Evolutionary conservation across 768 basidiomycete genomes (phyloP), one percentile per base, ranked within the genome.

Genomic region (Leccinum subgranulosum): DNA sequence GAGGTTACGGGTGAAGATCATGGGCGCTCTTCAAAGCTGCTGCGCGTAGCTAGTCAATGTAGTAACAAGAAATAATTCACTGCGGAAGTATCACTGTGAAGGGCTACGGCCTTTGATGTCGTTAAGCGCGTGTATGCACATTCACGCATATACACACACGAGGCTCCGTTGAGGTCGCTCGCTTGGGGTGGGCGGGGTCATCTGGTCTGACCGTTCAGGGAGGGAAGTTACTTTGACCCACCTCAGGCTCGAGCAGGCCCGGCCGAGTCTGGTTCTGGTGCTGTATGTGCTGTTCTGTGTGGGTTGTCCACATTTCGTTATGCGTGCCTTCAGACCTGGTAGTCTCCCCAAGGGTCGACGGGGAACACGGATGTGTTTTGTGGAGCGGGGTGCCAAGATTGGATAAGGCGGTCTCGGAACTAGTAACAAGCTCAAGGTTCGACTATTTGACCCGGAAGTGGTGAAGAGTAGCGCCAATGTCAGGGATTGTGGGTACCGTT

Each of bases 111-210:
- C 10, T 19, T 11, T 19, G 41, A 5, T 21, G 19, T 43, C 19
- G 41, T 21, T 12, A 43, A 12, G 41, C 41, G 41, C 19, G 8
- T 11, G 5, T 11, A 43, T 11, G n/a, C 9, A 6, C 11, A 41
- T 41, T n/a, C 39, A 10, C 34, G 34, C 34, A 7, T 36, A 33
- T 8, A 17, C 29, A 14, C 23, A 48, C 60, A 62, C 51, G 60
- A 57, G 60, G 60, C 39, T 57, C 47, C 27, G 34, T 51, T 43
- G 25, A 62, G 60, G 49, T 61, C 10, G 21, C 50, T 51, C 49
- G 60, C 60, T 47, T 60, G 6, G 10, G 17, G 29, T 27, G 29
- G 12, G 50, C 6, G 41, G 41, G 41, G 11, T 43, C 41, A 43
- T n/a, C 19, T 43, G 21, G 41, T 43, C 2, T 43, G 41, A 21